Base-by-base conservation (phyloP, 2,329 filamentous ascomycete genomes). In the Aspergillus clavatus region DNA sequence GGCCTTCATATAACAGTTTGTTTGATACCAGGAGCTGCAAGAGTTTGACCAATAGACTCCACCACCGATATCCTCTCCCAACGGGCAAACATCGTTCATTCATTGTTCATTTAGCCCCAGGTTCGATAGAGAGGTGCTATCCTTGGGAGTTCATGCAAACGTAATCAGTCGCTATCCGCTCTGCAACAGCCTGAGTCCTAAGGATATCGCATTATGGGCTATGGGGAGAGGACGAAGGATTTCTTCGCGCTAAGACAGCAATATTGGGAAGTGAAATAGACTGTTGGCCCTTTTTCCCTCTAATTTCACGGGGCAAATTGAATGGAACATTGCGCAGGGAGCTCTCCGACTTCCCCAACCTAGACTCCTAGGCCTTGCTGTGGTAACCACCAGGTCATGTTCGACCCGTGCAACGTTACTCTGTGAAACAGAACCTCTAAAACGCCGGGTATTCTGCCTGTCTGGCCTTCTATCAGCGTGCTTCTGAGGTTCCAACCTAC, bases 331-430 rank as follows among this genome's bases (percentile, higher is more conserved):
- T 42, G 21, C 37, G 43, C 47, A 43, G 51, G 40, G 38, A 55
- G 48, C 52, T 54, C n/a, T n/a, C 45, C 47, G 46, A 50, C 38
- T 56, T 52, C 49, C 11, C 44, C 46, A 50, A 48, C 38, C 44
- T 45, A 42, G 53, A 46, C 41, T 52, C 48, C 43, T 56, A 46
- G 45, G 31, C 52, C 50, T 60, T 45, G 45, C 52, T 51, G 52
- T 59, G 53, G 54, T 47, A 27, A 46, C 51, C 54, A 64, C 58
- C 55, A 59, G 54, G 57, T 54, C 56, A 58, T 59, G 51, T 53
- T 48, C 39, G 53, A 39, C 43, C 50, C 43, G 61, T 68, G 60
- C 58, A 60, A 67, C 65, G 65, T 67, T 67, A 66, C 65, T 54
- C 58, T 60, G 66, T 68, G 63, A 57, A 60, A 67, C 65, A 53